A percentile compares a stretch with the other conserved stretches of the same genome.
These are phyloP conservation scores for Hypoxylon crocopeplum DNA, from an alignment of 495 filamentous ascomycete species.

Conservation along the genomic window DNA sequence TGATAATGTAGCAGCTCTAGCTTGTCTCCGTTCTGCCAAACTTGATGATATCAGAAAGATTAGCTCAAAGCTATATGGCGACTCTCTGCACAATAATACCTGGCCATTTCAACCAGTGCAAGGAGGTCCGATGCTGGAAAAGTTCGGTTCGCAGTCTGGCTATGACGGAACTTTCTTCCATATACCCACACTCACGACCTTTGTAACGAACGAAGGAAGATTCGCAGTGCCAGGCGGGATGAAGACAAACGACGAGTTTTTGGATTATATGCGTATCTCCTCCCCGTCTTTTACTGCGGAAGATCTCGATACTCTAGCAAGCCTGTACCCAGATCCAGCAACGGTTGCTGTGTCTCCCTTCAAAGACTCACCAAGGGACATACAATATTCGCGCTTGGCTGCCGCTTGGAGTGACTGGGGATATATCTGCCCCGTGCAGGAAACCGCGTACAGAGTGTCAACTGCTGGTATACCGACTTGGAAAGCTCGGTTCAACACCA, in stretches of 20 bases:
- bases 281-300: constrained; percentile 55
- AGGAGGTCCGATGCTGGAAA: constrained; percentile 56
- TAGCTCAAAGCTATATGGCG: constrained; percentile 60
- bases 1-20: constrained; percentile 55
- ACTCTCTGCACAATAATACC: constrained; percentile 58
- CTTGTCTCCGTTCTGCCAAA: constrained; percentile 56
- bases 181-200: constrained; percentile 68
- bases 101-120: constrained; percentile 74
- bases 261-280: constrained; percentile 60
- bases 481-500: constrained; percentile 49
- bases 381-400: constrained; percentile 63
- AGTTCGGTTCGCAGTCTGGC: constrained; percentile 59
- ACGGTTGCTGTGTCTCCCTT: constrained; percentile 30
- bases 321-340: constrained; percentile 64
- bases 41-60: constrained; percentile 57
- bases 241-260: constrained; percentile 56
- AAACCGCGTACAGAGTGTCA: constrained; percentile 62
- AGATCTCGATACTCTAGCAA: constrained; percentile 58
- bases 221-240: constrained; percentile 59
- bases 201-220: constrained; percentile 68
- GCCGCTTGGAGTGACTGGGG: constrained; percentile 70
- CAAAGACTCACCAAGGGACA: constrained; percentile 46
- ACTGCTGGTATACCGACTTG: constrained; percentile 39
- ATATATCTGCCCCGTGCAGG: constrained; percentile 67
- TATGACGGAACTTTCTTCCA: constrained; percentile 56